These are phyloP conservation scores for Strombidium stylifer DNA, from an alignment of 73 alveolate genomes.

Conservation along the genomic window DNA sequence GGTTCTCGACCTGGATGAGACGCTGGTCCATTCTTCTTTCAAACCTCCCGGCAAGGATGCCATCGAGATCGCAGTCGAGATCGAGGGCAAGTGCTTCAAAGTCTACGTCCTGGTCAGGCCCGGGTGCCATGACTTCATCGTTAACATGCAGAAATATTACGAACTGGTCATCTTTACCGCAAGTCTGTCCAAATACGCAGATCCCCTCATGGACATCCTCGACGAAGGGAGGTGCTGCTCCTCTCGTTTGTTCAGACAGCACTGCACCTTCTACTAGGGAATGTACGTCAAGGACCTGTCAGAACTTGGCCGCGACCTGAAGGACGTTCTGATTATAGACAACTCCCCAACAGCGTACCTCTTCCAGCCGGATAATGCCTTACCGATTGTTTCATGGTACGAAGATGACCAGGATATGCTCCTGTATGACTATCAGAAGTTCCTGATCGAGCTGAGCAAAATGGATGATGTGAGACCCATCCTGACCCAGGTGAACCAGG, in stretches of 20 bases:
- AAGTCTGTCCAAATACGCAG: constrained; percentile 54
- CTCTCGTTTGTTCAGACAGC: constrained; percentile 69
- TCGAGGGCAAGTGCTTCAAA: not conserved
- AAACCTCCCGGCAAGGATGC: constrained; percentile 21
- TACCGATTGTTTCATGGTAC: constrained; percentile 57
- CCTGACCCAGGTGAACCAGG: constrained; percentile 9
- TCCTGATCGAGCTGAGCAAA: constrained; percentile 10
- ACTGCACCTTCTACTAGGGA: constrained; percentile 66
- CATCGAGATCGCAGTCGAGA: constrained; percentile 6
- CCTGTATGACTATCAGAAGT: constrained; percentile 16
- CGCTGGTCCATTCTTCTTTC: constrained; percentile 78
- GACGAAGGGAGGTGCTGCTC: constrained; percentile 32
- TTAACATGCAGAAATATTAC: constrained; percentile 19
- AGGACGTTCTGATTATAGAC: constrained; percentile 60
- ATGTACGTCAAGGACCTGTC: constrained; percentile 74
- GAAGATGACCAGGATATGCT: constrained; percentile 45
- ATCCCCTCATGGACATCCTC: constrained; percentile 51
- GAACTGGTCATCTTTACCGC: constrained; percentile 76
- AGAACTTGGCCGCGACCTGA: constrained; percentile 72
- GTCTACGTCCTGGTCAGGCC: constrained; percentile 67
- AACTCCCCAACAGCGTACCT: constrained; percentile 52
- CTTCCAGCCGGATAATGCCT: constrained; percentile 58
- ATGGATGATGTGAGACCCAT: constrained; percentile 43
- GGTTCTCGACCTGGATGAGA: constrained; percentile 79
- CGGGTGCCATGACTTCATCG: constrained; percentile 55